A percentile compares a stretch with the other conserved stretches of the same genome.
Evolutionary conservation across 257 asterid species (phyloP).

Genomic region (Coffea eugenioides): DNA sequence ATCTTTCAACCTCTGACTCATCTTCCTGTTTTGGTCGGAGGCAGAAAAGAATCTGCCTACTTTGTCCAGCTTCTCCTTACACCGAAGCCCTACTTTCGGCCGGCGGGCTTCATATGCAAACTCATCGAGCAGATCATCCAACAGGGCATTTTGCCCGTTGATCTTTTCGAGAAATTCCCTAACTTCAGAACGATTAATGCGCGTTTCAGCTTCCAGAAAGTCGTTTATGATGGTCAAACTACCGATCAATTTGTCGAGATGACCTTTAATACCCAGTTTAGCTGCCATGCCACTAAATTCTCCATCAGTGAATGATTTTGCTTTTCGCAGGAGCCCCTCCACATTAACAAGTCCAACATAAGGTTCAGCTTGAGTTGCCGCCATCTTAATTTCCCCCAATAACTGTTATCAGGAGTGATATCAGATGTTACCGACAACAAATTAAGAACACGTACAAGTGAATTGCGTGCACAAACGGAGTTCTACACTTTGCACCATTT

Average conservation of each 20-base stretch:
- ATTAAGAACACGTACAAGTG: too few relatives aligned
- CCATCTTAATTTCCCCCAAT: too few relatives aligned
- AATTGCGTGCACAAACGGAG: too few relatives aligned
- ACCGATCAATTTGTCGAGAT: neutral
- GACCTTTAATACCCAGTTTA: neutral
- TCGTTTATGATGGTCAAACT: neutral
- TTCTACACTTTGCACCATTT: too few relatives aligned
- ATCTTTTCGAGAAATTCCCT: conserved; percentile 20
- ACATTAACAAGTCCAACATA: neutral
- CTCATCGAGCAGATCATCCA: conserved; percentile 22
- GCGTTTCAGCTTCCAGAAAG: conserved; percentile 1
- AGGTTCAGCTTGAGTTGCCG: neutral
- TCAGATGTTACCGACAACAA: too few relatives aligned
- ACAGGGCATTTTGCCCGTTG: conserved; percentile 9
- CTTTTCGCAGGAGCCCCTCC: neutral
- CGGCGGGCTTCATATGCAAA: conserved; percentile 13
- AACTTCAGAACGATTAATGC: neutral
- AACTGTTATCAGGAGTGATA: too few relatives aligned
- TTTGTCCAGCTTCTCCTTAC: neutral
- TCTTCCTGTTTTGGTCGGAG: too few relatives aligned
- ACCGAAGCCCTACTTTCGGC: neutral
- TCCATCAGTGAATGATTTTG: neutral
- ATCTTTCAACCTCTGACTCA: neutral
- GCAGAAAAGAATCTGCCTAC: neutral
- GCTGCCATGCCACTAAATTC: neutral